Conservation (phyloP, 768 basidiomycete genomes). For the Boletus insuetus region DNA sequence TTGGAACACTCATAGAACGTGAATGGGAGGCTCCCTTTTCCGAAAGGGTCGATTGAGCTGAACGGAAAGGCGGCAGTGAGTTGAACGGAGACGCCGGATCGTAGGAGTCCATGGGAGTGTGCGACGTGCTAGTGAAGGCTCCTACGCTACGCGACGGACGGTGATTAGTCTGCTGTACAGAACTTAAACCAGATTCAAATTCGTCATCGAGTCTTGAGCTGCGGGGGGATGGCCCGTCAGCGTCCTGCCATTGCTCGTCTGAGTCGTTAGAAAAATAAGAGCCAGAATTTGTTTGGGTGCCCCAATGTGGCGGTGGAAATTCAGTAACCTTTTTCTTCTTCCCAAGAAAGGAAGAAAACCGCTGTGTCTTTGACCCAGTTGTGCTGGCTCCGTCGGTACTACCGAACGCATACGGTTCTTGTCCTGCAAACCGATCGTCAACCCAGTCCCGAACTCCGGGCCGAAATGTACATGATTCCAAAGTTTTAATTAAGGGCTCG, state of each 20-base stretch:
- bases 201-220: constrained; percentile 37
- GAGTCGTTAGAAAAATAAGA: constrained; percentile 50
- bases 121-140: constrained; percentile 1
- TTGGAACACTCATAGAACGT: constrained; percentile 35
- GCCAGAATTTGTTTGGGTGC: constrained; percentile 42
- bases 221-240: constrained; percentile 15
- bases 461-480: constrained; percentile 69
- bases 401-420: constrained; percentile 55
- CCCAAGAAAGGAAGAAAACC: constrained; percentile 29
- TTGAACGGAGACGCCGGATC: constrained; percentile 36
- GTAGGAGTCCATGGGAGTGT: constrained; percentile 25
- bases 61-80: constrained; percentile 33
- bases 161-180: constrained; percentile 29
- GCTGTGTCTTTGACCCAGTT: constrained; percentile 37
- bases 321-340: constrained; percentile 47
- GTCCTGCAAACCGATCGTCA: constrained; percentile 42
- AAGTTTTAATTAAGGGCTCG: constrained; percentile 62
- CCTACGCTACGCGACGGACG: constrained; percentile 19
- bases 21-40: constrained; percentile 31
- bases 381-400: not conserved
- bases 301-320: constrained; percentile 72
- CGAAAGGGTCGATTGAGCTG: constrained; percentile 32
- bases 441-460: constrained; percentile 72
- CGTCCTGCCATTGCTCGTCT: constrained; percentile 32
- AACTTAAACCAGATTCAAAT: constrained; percentile 44